A percentile compares a stretch with the other conserved stretches of the same genome.
phyloP scores from a whole-genome alignment of 2,329 filamentous ascomycete species.

The Aspergillus sp. region DNA sequence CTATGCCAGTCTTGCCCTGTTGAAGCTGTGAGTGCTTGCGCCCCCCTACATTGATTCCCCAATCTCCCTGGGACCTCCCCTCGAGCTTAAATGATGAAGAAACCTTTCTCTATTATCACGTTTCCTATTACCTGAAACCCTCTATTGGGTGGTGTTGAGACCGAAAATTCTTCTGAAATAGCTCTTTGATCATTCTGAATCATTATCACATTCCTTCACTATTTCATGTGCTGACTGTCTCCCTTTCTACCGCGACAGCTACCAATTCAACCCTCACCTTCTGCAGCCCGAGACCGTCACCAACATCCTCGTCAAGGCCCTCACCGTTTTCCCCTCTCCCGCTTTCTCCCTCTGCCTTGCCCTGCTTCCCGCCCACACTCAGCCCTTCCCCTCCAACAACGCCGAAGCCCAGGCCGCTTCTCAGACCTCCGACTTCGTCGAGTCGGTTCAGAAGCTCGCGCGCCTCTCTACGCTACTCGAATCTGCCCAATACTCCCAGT shows the following conservation, averaged over 20 bases:
- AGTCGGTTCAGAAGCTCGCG: slow-evolving; percentile 87
- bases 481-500: slow-evolving; percentile 82
- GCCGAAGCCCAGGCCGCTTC: slow-evolving; percentile 41
- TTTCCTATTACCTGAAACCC: slow-evolving; percentile 97
- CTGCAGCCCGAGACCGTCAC: slow-evolving; percentile 96
- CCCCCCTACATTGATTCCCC: slow-evolving; percentile 11
- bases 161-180: slow-evolving; percentile 66
- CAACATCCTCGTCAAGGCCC: slow-evolving; percentile 97
- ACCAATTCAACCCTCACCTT: slow-evolving; percentile 99
- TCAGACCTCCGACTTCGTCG: slow-evolving; percentile 60
- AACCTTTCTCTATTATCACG: slow-evolving; percentile 63
- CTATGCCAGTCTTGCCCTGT: slow-evolving; percentile 91
- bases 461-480: slow-evolving; percentile 83
- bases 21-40: slow-evolving; percentile 76
- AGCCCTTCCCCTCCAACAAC: slow-evolving; percentile 58
- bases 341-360: slow-evolving; percentile 94
- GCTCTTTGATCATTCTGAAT: slow-evolving; percentile 1
- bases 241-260: slow-evolving; percentile 56
- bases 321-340: slow-evolving; percentile 93
- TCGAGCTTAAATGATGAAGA: slow-evolving; percentile 65
- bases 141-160: slow-evolving; percentile 63
- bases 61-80: slow-evolving; percentile 2
- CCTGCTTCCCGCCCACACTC: slow-evolving; percentile 82
- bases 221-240: not conserved
- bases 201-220: not conserved